Conservation (phyloP, 805 yeast genomes). For the Candida berthetii region DNA sequence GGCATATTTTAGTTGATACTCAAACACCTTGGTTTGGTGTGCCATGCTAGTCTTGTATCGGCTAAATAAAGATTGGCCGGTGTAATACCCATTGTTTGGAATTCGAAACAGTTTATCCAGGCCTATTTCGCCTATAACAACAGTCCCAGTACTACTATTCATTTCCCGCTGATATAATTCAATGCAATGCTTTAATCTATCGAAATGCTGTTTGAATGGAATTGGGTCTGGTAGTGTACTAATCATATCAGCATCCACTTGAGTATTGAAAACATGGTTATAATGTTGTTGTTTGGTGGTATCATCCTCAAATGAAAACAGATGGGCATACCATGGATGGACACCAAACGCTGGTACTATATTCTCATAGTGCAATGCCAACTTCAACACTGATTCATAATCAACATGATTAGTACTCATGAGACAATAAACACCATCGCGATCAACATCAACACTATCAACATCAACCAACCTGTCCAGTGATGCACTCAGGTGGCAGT, state of each 20-base stretch:
- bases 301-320: slow-evolving; percentile 31
- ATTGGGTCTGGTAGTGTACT: slow-evolving; percentile 58
- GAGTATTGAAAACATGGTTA: slow-evolving; percentile 33
- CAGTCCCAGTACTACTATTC: not conserved
- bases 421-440: slow-evolving; percentile 10
- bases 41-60: slow-evolving; percentile 50
- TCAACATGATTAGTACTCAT: slow-evolving; percentile 47
- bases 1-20: not conserved
- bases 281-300: slow-evolving; percentile 50
- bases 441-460: not conserved
- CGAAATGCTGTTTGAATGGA: slow-evolving; percentile 27
- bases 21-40: slow-evolving; percentile 60
- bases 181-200: slow-evolving; percentile 8
- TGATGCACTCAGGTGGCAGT: slow-evolving; percentile 30
- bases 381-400: slow-evolving; percentile 17
- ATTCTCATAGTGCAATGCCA: slow-evolving; percentile 12
- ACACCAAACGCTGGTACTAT: slow-evolving; percentile 55
- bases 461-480: not conserved
- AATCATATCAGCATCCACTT: slow-evolving; percentile 28
- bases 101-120: slow-evolving; percentile 71
- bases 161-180: not conserved
- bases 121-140: slow-evolving; percentile 86
- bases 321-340: slow-evolving; percentile 90
- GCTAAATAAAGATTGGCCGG: slow-evolving; percentile 19
- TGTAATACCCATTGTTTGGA: slow-evolving; percentile 29